A percentile compares a stretch with the other conserved stretches of the same genome.
These are phyloP conservation scores for Isoetes taiwanensis DNA, from an alignment of 75 land plant genomes.

Conservation along the genomic window DNA sequence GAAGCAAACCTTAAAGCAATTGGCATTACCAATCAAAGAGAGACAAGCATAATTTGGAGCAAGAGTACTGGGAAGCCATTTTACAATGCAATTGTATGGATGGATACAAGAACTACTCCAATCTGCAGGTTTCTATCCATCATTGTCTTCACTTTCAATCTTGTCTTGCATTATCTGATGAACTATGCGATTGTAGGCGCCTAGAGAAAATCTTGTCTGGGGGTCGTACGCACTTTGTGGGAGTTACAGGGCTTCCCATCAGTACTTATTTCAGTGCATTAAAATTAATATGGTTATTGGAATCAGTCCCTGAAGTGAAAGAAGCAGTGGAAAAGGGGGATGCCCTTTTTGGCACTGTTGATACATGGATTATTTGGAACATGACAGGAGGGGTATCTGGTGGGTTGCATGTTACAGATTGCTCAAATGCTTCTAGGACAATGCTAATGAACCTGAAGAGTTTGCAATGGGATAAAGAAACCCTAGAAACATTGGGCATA, in stretches of 20 bases:
- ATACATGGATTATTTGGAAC: conserved; percentile 95
- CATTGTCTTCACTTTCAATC: background rate
- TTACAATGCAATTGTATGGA: conserved; percentile 97
- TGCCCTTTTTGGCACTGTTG: conserved; percentile 93
- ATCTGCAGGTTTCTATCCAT: conserved; percentile 54
- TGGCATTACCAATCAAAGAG: conserved; percentile 95
- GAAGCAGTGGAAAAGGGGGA: conserved; percentile 50
- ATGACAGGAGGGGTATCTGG: conserved; percentile 56
- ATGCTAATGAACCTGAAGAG: conserved; percentile 84
- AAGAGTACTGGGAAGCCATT: conserved; percentile 85
- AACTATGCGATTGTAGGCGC: conserved; percentile 32
- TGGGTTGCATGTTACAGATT: conserved; percentile 87
- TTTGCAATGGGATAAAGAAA: conserved; percentile 67
- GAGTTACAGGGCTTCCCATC: conserved; percentile 70
- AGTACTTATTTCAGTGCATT: conserved; percentile 94
- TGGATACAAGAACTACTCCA: conserved; percentile 77
- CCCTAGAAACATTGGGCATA: conserved; percentile 48
- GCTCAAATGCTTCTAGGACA: conserved; percentile 88
- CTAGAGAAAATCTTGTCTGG: conserved; percentile 69
- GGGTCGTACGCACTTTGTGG: conserved; percentile 70
- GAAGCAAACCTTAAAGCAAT: conserved; percentile 61
- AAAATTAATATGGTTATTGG: conserved; percentile 84
- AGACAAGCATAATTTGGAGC: conserved; percentile 92
- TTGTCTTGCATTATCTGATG: background rate
- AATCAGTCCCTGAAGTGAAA: conserved; percentile 65